These are phyloP conservation scores for Zygotorulaspora mrakii DNA, from an alignment of 1,139 yeast genomes.

Conservation along the genomic window DNA sequence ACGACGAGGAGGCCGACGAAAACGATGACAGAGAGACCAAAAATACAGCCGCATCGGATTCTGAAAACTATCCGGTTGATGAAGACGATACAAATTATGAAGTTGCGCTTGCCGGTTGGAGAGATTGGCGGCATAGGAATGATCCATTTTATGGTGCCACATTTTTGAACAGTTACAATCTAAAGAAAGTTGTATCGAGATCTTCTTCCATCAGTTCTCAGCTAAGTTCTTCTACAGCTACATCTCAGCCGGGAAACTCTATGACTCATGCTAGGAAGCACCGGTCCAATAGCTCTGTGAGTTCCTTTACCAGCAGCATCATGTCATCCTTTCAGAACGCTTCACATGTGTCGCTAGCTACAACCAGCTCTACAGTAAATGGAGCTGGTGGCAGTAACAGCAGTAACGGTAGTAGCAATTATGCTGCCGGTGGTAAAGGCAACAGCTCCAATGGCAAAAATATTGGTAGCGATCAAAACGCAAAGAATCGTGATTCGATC, in stretches of 20 bases:
- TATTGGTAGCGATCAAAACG: conserved; percentile 2
- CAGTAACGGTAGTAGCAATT: conserved; percentile 4
- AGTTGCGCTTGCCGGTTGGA: conserved; percentile 65
- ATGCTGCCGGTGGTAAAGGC: conserved; percentile 1
- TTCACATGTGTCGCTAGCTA: conserved; percentile 10
- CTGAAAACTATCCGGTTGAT: conserved; percentile 3
- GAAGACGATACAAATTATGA: conserved; percentile 8
- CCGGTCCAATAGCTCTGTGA: conserved; percentile 19
- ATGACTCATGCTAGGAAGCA: conserved; percentile 12
- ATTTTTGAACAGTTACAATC: conserved; percentile 34
- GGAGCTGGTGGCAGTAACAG: no score
- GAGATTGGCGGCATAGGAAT: conserved; percentile 78
- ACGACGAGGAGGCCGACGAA: conserved; percentile 28
- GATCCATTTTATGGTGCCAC: conserved; percentile 59
- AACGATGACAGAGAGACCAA: conserved; percentile 6
- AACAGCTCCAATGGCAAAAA: conserved; percentile 4
- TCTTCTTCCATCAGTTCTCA: conserved; percentile 24
- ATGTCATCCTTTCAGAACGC: conserved; percentile 18
- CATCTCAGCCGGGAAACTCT: conserved; percentile 10
- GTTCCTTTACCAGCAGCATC: conserved; percentile 18
- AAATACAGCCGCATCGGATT: conserved; percentile 1
- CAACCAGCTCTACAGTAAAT: conserved; percentile 10
- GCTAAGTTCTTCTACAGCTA: conserved; percentile 15
- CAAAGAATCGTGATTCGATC: conserved; percentile 7
- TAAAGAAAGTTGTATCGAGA: conserved; percentile 26